Evolutionary conservation across 148 eudicot species (phyloP).

Genomic region (Drosera capensis): DNA sequence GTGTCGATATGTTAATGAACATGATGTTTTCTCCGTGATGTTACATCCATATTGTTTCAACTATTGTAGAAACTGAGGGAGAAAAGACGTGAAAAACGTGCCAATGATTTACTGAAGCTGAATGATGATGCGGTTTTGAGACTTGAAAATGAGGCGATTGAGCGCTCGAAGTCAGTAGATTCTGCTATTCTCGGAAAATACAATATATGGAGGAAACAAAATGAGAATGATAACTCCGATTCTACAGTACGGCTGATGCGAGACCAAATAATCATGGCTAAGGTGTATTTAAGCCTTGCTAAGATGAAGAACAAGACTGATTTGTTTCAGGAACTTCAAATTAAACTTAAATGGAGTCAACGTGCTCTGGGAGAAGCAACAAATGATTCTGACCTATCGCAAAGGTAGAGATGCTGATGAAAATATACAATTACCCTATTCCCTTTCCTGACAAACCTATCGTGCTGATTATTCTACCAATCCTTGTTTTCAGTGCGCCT

Average conservation of each 20-base stretch:
- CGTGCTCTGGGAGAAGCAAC: conserved; percentile 75
- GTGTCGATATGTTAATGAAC: background rate
- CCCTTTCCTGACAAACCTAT: too few relatives aligned
- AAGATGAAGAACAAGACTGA: conserved; percentile 57
- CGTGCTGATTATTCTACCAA: background rate
- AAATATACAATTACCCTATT: background rate
- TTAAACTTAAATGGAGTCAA: conserved; percentile 72
- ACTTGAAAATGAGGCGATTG: conserved; percentile 94
- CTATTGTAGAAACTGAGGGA: conserved; percentile 64
- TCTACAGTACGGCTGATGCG: conserved; percentile 76
- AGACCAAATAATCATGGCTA: conserved; percentile 93
- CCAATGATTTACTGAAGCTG: conserved; percentile 59
- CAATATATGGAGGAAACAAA: conserved; percentile 85
- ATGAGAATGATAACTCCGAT: conserved; percentile 79
- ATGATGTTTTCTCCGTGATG: background rate
- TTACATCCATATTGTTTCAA: conserved; percentile 4
- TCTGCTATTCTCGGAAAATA: conserved; percentile 91
- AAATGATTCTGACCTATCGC: conserved; percentile 62
- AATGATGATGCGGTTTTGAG: conserved; percentile 69
- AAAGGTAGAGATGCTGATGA: conserved; percentile 26
- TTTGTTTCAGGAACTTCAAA: conserved; percentile 64
- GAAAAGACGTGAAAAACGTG: conserved; percentile 68
- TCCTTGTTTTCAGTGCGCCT: conserved; percentile 31
- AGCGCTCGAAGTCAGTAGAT: conserved; percentile 87
- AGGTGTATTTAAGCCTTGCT: conserved; percentile 72